Conservation (phyloP, 2,329 filamentous ascomycete species). For the Xylariaceae sp. region DNA sequence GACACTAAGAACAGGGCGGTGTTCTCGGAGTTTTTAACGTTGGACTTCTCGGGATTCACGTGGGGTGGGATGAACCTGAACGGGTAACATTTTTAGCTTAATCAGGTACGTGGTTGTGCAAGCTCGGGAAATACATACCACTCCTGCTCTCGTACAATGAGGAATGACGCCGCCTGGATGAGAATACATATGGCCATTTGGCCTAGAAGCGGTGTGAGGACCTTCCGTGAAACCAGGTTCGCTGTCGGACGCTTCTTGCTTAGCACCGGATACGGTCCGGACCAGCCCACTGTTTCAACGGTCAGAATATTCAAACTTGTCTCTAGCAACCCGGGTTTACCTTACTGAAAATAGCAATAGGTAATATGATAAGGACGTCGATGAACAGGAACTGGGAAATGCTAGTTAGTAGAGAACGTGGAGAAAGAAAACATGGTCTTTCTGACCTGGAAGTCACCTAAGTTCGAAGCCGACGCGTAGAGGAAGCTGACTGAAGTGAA, state of each 20-base stretch:
- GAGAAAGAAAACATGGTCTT: neutral
- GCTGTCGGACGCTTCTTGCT: slow-evolving; percentile 88
- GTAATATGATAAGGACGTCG: slow-evolving; percentile 88
- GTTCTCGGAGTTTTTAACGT: slow-evolving; percentile 91
- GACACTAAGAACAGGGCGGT: slow-evolving; percentile 88
- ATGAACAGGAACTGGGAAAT: slow-evolving; percentile 81
- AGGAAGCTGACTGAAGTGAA: slow-evolving; percentile 97
- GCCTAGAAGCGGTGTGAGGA: slow-evolving; percentile 85
- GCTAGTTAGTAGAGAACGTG: slow-evolving; percentile 12
- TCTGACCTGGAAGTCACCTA: slow-evolving; percentile 87
- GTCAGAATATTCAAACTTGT: slow-evolving; percentile 23
- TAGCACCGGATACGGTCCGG: slow-evolving; percentile 78
- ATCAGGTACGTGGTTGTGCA: neutral
- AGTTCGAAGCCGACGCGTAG: slow-evolving; percentile 90
- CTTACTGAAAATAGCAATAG: slow-evolving; percentile 92
- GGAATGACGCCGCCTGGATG: slow-evolving; percentile 76
- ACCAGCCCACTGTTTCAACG: slow-evolving; percentile 79
- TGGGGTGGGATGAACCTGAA: slow-evolving; percentile 78
- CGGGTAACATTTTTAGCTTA: slow-evolving; percentile 24
- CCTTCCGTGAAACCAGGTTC: slow-evolving; percentile 89
- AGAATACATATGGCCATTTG: slow-evolving; percentile 84
- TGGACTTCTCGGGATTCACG: slow-evolving; percentile 78
- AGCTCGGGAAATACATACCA: slow-evolving; percentile 62
- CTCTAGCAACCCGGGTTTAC: slow-evolving; percentile 5
- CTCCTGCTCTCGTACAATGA: slow-evolving; percentile 75